Percentiles rank a stretch among this genome's conserved stretches.
Evolutionary conservation across 176 grass and related monocot genomes (phyloP).

Genomic region (Neostapfia colusana): DNA sequence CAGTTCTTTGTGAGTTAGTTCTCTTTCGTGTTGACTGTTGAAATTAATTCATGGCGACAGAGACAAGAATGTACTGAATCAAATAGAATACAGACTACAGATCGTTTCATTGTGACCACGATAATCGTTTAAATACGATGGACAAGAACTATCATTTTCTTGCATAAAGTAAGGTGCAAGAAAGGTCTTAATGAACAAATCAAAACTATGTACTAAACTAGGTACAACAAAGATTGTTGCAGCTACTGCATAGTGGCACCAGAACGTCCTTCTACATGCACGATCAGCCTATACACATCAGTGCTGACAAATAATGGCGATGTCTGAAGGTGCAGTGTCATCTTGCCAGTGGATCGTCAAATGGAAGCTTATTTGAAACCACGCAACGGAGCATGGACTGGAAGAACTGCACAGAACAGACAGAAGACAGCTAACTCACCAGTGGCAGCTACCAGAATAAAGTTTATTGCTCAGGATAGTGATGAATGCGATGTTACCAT

Average conservation of each 20-base stretch:
- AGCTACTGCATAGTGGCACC: background rate
- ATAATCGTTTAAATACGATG: background rate
- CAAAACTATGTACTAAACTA: constrained; percentile 17
- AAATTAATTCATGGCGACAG: background rate
- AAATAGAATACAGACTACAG: background rate
- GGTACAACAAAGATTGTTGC: constrained; percentile 27
- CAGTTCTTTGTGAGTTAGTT: background rate
- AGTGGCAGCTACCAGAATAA: background rate
- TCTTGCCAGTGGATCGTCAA: constrained; percentile 22
- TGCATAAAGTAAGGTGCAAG: background rate
- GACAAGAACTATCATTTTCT: background rate
- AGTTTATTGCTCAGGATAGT: constrained; percentile 6
- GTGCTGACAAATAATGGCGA: constrained; percentile 9
- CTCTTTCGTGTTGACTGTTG: background rate
- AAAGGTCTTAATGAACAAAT: constrained; percentile 8
- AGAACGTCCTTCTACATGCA: constrained; percentile 17
- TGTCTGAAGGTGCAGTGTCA: constrained; percentile 6
- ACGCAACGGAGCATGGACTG: constrained; percentile 29
- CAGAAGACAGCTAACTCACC: constrained; percentile 22
- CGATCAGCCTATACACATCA: constrained; percentile 41
- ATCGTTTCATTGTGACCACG: background rate
- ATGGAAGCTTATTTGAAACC: constrained; percentile 37
- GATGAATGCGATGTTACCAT: constrained; percentile 49
- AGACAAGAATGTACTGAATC: background rate
- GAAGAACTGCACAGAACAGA: constrained; percentile 53